Percentiles rank a stretch among this genome's conserved stretches.
phyloP scores from a whole-genome alignment of 2,329 filamentous ascomycete genomes.

The Tolypocladium inflatum region DNA sequence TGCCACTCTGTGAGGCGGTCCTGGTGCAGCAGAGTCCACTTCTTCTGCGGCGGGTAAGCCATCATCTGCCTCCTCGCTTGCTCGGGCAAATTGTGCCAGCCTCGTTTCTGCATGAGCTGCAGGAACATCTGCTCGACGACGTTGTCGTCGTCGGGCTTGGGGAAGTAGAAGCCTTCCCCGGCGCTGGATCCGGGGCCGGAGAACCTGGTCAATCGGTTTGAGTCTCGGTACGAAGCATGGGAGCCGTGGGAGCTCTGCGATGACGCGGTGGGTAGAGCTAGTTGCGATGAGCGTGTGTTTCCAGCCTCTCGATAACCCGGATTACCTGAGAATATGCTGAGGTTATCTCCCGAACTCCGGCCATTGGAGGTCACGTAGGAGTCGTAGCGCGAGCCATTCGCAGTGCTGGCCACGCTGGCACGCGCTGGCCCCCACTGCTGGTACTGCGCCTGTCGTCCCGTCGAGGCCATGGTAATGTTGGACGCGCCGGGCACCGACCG shows the following conservation, averaged over 20 bases:
- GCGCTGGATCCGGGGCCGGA: constrained; percentile 24
- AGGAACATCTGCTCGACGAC: constrained; percentile 87
- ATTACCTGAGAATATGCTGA: constrained; percentile 49
- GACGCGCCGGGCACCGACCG: constrained; percentile 8
- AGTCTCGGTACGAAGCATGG: constrained; percentile 40
- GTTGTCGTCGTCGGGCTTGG: constrained; percentile 68
- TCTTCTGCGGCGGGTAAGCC: constrained; percentile 87
- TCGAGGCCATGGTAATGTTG: constrained; percentile 63
- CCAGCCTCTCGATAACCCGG: constrained; percentile 30
- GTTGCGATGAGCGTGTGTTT: constrained; percentile 19
- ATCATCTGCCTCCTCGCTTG: constrained; percentile 93
- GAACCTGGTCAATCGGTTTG: constrained; percentile 47
- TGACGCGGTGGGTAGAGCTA: constrained; percentile 45
- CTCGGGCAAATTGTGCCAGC: constrained; percentile 94
- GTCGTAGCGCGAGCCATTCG: constrained; percentile 49
- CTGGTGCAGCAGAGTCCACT: constrained; percentile 95
- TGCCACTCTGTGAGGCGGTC: constrained; percentile 90
- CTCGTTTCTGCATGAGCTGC: constrained; percentile 91
- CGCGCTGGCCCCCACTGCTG: constrained; percentile 62
- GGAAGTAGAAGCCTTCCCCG: constrained; percentile 50
- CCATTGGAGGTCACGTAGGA: constrained; percentile 51
- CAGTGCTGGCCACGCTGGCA: constrained; percentile 44
- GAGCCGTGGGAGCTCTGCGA: constrained; percentile 46
- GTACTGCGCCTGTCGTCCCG: constrained; percentile 62
- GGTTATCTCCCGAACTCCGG: constrained; percentile 45